These are phyloP conservation scores for Annulohypoxylon moriforme DNA, from an alignment of 495 filamentous ascomycete species.

Conservation along the genomic window DNA sequence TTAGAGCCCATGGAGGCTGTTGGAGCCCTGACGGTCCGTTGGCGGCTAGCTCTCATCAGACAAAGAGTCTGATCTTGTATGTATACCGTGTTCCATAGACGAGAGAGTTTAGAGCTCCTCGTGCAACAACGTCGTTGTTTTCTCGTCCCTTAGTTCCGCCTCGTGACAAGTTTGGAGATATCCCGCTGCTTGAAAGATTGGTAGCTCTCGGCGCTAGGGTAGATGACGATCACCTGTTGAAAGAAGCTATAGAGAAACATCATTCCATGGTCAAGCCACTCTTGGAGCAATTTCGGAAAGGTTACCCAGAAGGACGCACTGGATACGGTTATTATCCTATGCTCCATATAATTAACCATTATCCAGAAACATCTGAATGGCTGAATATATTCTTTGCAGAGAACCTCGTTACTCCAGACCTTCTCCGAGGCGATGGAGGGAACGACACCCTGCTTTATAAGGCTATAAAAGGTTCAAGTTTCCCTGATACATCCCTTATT, in stretches of 20 bases:
- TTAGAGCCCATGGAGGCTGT: too few species aligned
- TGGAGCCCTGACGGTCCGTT: too few species aligned
- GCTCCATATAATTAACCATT: background rate
- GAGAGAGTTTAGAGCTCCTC: too few species aligned
- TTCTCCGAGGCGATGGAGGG: too few species aligned
- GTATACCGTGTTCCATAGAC: too few species aligned
- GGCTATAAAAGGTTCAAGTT: too few species aligned
- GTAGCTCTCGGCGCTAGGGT: background rate
- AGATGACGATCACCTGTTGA: background rate
- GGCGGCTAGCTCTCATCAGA: too few species aligned
- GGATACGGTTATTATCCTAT: background rate
- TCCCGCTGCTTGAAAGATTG: background rate
- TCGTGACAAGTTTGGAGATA: background rate
- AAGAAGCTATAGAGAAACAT: background rate
- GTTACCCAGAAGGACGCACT: background rate
- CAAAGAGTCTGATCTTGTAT: too few species aligned
- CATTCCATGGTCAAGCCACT: background rate
- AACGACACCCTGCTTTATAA: too few species aligned
- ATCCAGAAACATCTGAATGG: background rate
- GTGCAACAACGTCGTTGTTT: too few species aligned
- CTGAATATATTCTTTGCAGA: background rate
- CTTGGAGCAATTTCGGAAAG: background rate
- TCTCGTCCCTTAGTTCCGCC: background rate
- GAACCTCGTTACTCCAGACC: too few species aligned
- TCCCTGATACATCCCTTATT: too few species aligned